phyloP scores from a whole-genome alignment of 2,329 filamentous ascomycete species.

The Parastagonospora avenae region DNA sequence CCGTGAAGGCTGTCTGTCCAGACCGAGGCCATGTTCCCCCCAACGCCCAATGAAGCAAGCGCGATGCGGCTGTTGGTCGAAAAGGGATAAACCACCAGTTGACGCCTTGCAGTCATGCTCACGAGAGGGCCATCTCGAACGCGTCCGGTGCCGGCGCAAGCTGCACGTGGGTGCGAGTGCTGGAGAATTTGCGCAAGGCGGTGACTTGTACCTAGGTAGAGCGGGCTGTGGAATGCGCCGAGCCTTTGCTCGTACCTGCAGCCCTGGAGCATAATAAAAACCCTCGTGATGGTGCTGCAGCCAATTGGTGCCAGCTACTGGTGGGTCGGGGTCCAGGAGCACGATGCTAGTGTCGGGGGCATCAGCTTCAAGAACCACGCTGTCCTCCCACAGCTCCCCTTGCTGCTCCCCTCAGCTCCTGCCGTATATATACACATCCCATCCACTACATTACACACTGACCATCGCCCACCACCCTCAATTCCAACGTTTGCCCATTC shows the following conservation, averaged over 20 bases:
- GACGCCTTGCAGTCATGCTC: neutral
- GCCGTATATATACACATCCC: no score
- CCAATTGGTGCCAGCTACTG: slow-evolving; percentile 20
- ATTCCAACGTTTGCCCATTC: no score
- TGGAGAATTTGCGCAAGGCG: slow-evolving; percentile 16
- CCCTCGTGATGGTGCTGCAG: slow-evolving; percentile 33
- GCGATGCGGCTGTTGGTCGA: slow-evolving; percentile 6
- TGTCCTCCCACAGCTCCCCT: no score
- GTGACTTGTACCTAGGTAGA: no score
- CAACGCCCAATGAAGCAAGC: slow-evolving; percentile 4
- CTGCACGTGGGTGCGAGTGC: slow-evolving; percentile 36
- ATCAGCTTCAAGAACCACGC: no score
- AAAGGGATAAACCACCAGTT: neutral
- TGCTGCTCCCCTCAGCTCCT: no score
- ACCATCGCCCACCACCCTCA: no score
- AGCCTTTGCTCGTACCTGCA: slow-evolving; percentile 17
- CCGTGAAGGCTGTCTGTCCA: slow-evolving; percentile 1
- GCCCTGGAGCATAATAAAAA: slow-evolving; percentile 8
- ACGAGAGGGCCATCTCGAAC: slow-evolving; percentile 20
- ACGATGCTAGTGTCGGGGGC: no score
- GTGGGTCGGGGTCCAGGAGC: slow-evolving; percentile 1
- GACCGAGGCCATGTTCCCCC: slow-evolving; percentile 15
- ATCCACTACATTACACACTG: no score
- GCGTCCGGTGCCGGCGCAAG: slow-evolving; percentile 28
- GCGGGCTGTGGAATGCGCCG: slow-evolving; percentile 14